phyloP scores from a whole-genome alignment of 2,329 filamentous ascomycete genomes.

The Dothiorella sarmentorum region DNA sequence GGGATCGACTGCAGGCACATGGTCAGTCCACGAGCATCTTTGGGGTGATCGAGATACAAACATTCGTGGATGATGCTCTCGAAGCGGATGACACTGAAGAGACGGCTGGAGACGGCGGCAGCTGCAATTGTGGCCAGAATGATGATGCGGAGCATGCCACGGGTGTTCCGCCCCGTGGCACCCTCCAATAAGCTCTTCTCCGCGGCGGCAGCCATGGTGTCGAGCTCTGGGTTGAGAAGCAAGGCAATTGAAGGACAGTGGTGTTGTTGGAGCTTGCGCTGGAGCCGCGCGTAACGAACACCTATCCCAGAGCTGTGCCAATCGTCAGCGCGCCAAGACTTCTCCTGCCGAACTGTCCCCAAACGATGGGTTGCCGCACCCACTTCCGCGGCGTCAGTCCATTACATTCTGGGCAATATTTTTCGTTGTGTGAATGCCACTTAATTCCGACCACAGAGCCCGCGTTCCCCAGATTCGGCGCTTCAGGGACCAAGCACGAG shows the following conservation, averaged over 20 bases:
- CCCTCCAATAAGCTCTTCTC: slow-evolving; percentile 64
- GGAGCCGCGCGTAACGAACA: slow-evolving; percentile 18
- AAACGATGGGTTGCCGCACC: neutral
- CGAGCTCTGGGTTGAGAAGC: slow-evolving; percentile 23
- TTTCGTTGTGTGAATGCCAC: neutral
- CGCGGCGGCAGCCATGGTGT: slow-evolving; percentile 40
- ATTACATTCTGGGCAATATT: neutral
- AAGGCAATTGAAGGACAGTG: slow-evolving; percentile 14
- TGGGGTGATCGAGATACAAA: slow-evolving; percentile 51
- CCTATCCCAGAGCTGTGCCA: slow-evolving; percentile 15
- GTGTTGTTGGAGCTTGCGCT: slow-evolving; percentile 15
- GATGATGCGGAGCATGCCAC: slow-evolving; percentile 79
- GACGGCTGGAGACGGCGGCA: slow-evolving; percentile 84
- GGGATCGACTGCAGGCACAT: slow-evolving; percentile 71
- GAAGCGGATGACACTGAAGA: slow-evolving; percentile 98
- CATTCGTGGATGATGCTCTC: slow-evolving; percentile 99
- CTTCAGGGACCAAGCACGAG: neutral
- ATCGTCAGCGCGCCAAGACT: slow-evolving; percentile 17
- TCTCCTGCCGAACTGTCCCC: slow-evolving; percentile 9
- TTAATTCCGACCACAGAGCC: neutral
- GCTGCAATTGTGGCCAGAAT: slow-evolving; percentile 90
- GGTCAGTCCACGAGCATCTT: slow-evolving; percentile 21
- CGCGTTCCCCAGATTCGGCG: neutral
- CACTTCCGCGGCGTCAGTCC: neutral
- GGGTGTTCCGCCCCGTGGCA: slow-evolving; percentile 74